Percentiles rank a stretch among this genome's conserved stretches.
Conservation (phyloP, 2,329 filamentous ascomycete genomes). For the Hymenoscyphus repandus region DNA sequence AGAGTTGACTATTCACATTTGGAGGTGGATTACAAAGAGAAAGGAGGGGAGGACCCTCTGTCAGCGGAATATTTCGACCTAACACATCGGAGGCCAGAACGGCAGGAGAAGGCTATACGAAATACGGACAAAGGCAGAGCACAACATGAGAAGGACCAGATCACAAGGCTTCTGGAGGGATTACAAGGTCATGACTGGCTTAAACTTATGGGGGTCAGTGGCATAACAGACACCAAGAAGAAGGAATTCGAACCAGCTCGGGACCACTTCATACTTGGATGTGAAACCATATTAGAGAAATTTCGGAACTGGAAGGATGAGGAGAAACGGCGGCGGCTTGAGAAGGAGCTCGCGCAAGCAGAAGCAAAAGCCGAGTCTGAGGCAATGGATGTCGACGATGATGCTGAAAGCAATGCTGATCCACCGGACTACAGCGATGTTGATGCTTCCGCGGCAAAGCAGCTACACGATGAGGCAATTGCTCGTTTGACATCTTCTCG, state of each 20-base stretch:
- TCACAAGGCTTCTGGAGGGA: conserved; percentile 66
- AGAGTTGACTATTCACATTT: conserved; percentile 52
- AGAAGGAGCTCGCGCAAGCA: conserved; percentile 61
- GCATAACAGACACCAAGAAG: conserved; percentile 72
- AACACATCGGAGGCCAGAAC: conserved; percentile 53
- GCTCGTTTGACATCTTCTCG: conserved; percentile 24
- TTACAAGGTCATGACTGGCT: conserved; percentile 91
- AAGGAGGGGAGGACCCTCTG: conserved; percentile 46
- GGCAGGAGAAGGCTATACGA: conserved; percentile 56
- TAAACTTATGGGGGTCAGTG: conserved; percentile 82
- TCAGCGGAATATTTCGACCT: conserved; percentile 50
- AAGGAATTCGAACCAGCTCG: conserved; percentile 83
- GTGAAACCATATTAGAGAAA: conserved; percentile 76
- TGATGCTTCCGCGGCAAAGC: conserved; percentile 66
- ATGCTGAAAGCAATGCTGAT: conserved; percentile 39
- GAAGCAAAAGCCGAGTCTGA: conserved; percentile 38
- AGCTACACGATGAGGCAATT: conserved; percentile 52
- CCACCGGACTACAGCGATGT: conserved; percentile 63
- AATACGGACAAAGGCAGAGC: conserved; percentile 61
- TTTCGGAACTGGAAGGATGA: conserved; percentile 84
- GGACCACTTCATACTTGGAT: conserved; percentile 77
- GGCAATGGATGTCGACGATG: conserved; percentile 4
- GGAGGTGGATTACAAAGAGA: conserved; percentile 35
- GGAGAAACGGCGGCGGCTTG: conserved; percentile 75
- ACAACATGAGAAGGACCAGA: conserved; percentile 62